Conservation (phyloP, 2,329 filamentous ascomycete genomes). For the Alternaria sp. region DNA sequence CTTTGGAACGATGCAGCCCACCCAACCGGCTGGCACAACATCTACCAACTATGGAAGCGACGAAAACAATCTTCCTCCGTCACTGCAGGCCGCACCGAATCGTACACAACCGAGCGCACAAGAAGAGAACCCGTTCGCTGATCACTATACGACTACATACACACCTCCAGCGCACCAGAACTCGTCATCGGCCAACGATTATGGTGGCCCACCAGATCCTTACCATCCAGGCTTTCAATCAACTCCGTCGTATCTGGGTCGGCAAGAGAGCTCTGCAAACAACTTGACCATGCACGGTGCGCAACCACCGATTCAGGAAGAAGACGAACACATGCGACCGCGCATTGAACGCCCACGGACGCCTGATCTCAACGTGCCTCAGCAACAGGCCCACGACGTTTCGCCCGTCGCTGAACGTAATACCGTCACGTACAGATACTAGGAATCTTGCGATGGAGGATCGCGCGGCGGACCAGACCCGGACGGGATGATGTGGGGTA, state of each 20-base stretch:
- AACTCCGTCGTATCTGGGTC: conserved; percentile 55
- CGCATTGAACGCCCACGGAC: conserved; percentile 37
- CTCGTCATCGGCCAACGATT: conserved; percentile 24
- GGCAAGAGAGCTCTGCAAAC: conserved; percentile 55
- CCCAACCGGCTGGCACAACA: conserved; percentile 7
- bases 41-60: conserved; percentile 27
- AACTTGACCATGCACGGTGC: conserved; percentile 59
- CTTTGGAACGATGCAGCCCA: conserved; percentile 15
- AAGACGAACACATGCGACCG: conserved; percentile 36
- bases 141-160: conserved; percentile 50
- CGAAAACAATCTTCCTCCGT: conserved; percentile 34
- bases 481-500: conserved; percentile 24
- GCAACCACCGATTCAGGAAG: conserved; percentile 35
- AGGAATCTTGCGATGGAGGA: conserved; percentile 17
- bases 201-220: conserved; percentile 34
- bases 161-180: conserved; percentile 33
- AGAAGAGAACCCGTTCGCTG: conserved; percentile 54
- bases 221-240: conserved; percentile 49
- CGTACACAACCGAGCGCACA: conserved; percentile 22
- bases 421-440: conserved; percentile 51
- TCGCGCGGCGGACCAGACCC: conserved; percentile 17
- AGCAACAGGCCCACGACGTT: conserved; percentile 38
- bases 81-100: conserved; percentile 39
- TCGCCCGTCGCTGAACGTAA: conserved; percentile 50
- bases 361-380: conserved; percentile 30